Base-by-base conservation (phyloP, 2,329 filamentous ascomycete species). In the Drechslerella stenobrocha region DNA sequence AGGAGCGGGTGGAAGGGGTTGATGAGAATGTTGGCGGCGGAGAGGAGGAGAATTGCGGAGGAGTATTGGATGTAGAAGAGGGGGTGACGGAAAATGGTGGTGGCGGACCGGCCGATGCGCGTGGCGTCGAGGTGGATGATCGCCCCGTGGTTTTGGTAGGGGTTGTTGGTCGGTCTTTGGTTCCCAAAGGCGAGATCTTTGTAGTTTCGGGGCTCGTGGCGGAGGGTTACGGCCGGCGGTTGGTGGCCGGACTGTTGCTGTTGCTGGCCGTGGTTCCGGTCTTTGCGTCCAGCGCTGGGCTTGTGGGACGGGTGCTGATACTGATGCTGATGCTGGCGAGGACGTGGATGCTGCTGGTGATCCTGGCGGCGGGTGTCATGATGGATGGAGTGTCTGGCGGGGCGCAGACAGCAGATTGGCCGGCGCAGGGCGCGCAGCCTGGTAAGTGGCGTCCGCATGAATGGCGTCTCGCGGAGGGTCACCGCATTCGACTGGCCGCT, bases 1-100 rank as follows among this genome's bases (percentile, higher is more conserved):
- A 67, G 55, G 5, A 67, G 63, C 22, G 63, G 63, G 18, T 67
- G 63, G 55, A 67, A 67, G 1, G 63, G 63, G 50, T 67, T 67
- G 2, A 67, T 22, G 8, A 67, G 63, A 30, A 67, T 48, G 23
- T 34, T 37, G 23, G 34, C 48, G 20, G 63, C 52, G 42, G 48
- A 50, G 26, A 67, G 55, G 6, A 67, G 55, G n/a, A 67, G 55
- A 15, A 67, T 45, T 3, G 63, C 63, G 20, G 63, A 60, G 30
- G 48, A 67, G 50, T 67, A 67, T 47, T 47, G 50, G 24, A 67
- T 56, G 7, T n/a, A 37, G 24, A 67, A 42, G 13, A 60, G 50
- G 1, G 26, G 51, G 23, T 35, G 48, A 23, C 18, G 46, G 50
- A 58, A 67, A 34, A 67, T 15, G 13, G 55, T 60, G 44, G 42